Percentiles rank a stretch among this genome's conserved stretches.
Evolutionary conservation across 164 flowering plant species (phyloP).

Genomic region (Liriodendron chinense): DNA sequence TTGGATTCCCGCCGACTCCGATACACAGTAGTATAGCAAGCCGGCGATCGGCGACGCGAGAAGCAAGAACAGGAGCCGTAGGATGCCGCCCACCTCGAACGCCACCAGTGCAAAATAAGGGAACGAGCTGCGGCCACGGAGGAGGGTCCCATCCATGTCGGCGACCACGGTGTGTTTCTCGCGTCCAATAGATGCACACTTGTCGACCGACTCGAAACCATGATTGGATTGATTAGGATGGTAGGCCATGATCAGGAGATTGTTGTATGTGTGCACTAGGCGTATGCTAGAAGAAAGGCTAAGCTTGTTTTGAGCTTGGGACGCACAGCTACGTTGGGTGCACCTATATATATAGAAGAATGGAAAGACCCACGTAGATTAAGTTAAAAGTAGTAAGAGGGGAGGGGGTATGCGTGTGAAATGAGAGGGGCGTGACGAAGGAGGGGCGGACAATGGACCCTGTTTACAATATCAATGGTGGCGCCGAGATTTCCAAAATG

Average conservation of each 20-base stretch:
- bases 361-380: neutral
- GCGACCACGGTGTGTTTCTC: conserved; percentile 44
- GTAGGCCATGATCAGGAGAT: neutral
- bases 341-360: conserved; percentile 1
- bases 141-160: conserved; percentile 43
- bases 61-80: conserved; percentile 29
- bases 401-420: neutral
- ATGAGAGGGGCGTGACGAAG: neutral
- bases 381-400: neutral
- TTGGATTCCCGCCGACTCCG: conserved; percentile 35
- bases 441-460: neutral
- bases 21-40: conserved; percentile 25
- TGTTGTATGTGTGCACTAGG: conserved; percentile 2
- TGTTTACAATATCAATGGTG: conserved; percentile 16
- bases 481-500: conserved; percentile 21
- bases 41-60: conserved; percentile 31
- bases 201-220: conserved; percentile 44
- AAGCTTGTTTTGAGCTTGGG: neutral
- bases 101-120: conserved; percentile 43
- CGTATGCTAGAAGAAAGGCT: neutral
- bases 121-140: conserved; percentile 34
- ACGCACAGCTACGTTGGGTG: no score
- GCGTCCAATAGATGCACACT: conserved; percentile 44
- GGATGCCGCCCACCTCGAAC: conserved; percentile 33
- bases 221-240: neutral